Evolutionary conservation across 192 early-diverging fungal genomes (phyloP).

Genomic region (Gryganskiella cystojenkinii): DNA sequence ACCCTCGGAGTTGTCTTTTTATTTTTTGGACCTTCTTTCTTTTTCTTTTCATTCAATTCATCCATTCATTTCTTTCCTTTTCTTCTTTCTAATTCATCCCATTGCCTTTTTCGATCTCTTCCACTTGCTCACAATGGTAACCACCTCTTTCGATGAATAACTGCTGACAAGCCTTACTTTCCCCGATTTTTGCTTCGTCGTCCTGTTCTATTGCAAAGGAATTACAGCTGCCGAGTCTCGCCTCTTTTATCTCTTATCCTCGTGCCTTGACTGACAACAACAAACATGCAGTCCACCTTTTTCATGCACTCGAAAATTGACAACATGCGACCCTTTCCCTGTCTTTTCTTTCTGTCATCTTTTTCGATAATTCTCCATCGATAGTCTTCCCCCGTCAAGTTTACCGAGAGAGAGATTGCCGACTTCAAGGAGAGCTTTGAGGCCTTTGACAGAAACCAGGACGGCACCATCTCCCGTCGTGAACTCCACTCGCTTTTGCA

Average conservation of each 20-base stretch:
- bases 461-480: constrained; percentile 25
- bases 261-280: too few relatives aligned
- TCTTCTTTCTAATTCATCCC: neutral
- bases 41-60: neutral
- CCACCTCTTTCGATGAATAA: too few relatives aligned
- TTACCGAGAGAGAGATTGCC: constrained; percentile 10
- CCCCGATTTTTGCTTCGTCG: too few relatives aligned
- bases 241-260: too few relatives aligned
- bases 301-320: too few relatives aligned
- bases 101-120: neutral
- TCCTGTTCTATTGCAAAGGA: too few relatives aligned
- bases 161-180: too few relatives aligned
- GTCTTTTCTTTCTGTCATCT: too few relatives aligned
- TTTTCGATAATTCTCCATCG: too few relatives aligned
- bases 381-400: neutral
- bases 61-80: neutral
- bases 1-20: neutral
- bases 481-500: constrained; percentile 43
- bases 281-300: too few relatives aligned
- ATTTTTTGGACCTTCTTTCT: neutral
- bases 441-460: constrained; percentile 38
- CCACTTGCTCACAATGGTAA: neutral
- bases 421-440: constrained; percentile 47
- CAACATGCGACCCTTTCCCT: too few relatives aligned
- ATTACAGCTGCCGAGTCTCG: too few relatives aligned